Evolutionary conservation across 129 eudicot genomes (phyloP).

Genomic region (Tagetes erecta): DNA sequence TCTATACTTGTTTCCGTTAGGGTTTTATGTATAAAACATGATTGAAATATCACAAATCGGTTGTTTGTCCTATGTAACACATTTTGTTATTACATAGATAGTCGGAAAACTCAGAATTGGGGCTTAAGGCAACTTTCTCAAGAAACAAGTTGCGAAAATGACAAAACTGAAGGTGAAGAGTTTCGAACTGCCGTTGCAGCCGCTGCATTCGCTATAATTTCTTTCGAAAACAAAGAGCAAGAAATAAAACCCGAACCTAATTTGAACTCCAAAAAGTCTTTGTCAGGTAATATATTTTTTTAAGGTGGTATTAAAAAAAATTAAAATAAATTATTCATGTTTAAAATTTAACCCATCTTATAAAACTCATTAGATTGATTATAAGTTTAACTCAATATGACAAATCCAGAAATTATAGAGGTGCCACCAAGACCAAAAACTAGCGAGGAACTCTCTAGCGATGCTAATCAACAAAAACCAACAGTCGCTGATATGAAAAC

Average conservation of each 20-base stretch:
- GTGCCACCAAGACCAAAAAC: constrained; percentile 19
- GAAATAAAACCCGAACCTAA: constrained; percentile 25
- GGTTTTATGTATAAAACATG: background rate
- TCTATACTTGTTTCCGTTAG: too few species aligned
- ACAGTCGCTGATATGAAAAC: constrained; percentile 29
- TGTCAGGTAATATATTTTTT: constrained; percentile 37
- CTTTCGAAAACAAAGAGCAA: constrained; percentile 45
- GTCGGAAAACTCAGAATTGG: constrained; percentile 49
- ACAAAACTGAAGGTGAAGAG: constrained; percentile 35
- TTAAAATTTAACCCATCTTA: background rate
- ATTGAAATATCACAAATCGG: background rate
- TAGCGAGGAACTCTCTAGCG: constrained; percentile 31
- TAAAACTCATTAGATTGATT: constrained; percentile 1
- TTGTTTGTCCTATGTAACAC: constrained; percentile 10
- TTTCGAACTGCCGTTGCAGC: constrained; percentile 78
- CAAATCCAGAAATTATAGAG: constrained; percentile 38
- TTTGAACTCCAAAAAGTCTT: constrained; percentile 24
- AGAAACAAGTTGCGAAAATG: constrained; percentile 44
- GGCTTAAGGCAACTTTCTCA: constrained; percentile 49
- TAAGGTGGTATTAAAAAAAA: background rate
- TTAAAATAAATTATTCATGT: background rate
- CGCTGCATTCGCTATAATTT: constrained; percentile 60
- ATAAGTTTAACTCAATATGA: background rate
- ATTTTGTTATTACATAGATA: constrained; percentile 39
- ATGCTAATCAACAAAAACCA: constrained; percentile 33